Base-by-base conservation (phyloP, 768 basidiomycete genomes). In the Mycena rosella region DNA sequence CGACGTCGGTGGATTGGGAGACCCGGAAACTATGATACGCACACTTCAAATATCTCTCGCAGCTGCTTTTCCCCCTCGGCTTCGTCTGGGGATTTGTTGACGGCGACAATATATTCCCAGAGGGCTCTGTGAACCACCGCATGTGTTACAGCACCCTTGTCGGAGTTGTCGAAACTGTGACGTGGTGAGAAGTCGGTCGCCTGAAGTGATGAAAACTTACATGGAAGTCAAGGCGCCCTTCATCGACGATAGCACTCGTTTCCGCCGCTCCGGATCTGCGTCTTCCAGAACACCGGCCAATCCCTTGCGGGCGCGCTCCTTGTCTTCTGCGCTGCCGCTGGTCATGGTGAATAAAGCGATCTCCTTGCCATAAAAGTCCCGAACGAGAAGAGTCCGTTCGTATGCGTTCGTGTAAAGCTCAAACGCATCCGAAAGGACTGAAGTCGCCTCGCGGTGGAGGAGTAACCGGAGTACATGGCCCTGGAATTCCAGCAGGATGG, bases 301-400 rank as follows among this genome's bases (percentile, higher is more conserved):
- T 0, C 93, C 93, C 67, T 86, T 88, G 76, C 86, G 90, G 6
- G 87, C 86, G 17, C 81, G 80, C 68, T 88, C 91, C 75, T 89
- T 90, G 52, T 91, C 89, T 55, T 86, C 86, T 0, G 84, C 85
- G 49, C 86, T 89, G 17, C 88, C 89, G 22, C 75, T 80, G 0
- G 83, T 86, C 8, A 85, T 71, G 8, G 79, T 83, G 78, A 97
- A 95, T 32, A 98, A 79, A 3, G 85, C 82, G 0, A 90, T 91
- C 77, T 98, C 96, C 76, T 93, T 94, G 17, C 96, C 96, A 71
- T 96, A 98, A 69, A 98, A 95, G 67, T 96, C 94, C 20, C 91
- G 88, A 8, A 97, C 81, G 7, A 98, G 83, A 24, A 95, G 82
- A 0, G 91, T 86, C 22, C 94, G 88, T 73, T 97, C 95, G 70